Evolutionary conservation across 164 flowering plant species (phyloP), one percentile per base, ranked within the genome.

Genomic region (Kalanchoe fedtschenkoi): DNA sequence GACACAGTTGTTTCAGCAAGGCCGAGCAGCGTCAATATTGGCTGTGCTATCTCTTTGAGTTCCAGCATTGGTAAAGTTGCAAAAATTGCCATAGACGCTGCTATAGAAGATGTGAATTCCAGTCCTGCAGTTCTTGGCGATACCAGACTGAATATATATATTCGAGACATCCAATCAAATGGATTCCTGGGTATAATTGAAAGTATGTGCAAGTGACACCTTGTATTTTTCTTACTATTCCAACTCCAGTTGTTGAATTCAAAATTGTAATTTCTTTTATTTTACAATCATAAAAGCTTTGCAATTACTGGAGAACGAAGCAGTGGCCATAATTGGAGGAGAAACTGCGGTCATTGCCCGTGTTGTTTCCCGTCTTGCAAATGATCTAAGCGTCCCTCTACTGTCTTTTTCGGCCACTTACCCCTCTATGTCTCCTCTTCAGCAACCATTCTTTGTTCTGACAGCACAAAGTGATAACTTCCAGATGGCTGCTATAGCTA

Each of bases 401-500:
- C n/a, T 85, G 22, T 81, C 91, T 19, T 81, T 76, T 64, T 69
- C 84, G 15, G 84, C 87, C 5, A 78, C 91, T 11, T 88, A 85
- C 62, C 91, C 91, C 21, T 78, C 88, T 22, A 74, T 83, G 15
- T 65, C 84, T 15, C 68, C 91, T 0, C 83, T 83, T 38, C 83
- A 85, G 69, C 81, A 70, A 55, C 88, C 86, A 0, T 85, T 61
- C 67, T 80, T 83, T 32, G 53, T 85, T 30, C 69, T 78, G 62
- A 78, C 86, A 10, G 35, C 84, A 21, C 86, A 72, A 38, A 83
- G 64, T 69, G 91, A 85, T 69, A 67, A 65, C 28, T 80, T 61
- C 63, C 88, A 85, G 70, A 85, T 85, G 91, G 68, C 75, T 63
- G 86, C 91, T 2, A 66, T 85, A 51, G 81, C 91, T 8, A 84